These are phyloP conservation scores for Pisolithus marmoratus DNA, from an alignment of 768 basidiomycete species.

Conservation along the genomic window DNA sequence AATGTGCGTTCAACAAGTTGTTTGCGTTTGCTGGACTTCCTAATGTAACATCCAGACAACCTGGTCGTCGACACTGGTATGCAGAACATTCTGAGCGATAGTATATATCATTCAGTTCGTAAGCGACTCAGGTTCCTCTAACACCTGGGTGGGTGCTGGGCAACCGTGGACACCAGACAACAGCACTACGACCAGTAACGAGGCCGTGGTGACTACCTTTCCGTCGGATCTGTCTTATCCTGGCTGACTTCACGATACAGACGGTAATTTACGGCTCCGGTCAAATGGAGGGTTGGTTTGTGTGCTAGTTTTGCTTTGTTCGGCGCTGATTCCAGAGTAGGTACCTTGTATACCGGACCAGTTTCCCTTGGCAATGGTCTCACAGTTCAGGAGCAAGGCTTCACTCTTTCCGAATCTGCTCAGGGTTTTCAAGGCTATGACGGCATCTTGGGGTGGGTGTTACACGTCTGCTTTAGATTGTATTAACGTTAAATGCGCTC, in stretches of 20 bases:
- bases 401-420: constrained; percentile 24
- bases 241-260: constrained; percentile 40
- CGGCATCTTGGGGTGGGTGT: not conserved
- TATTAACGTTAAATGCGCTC: not conserved
- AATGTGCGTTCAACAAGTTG: constrained; percentile 30
- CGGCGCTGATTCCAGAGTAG: constrained; percentile 49
- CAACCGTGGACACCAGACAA: constrained; percentile 30
- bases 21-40: not conserved
- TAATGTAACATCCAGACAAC: constrained; percentile 28
- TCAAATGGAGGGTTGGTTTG: not conserved
- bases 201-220: not conserved
- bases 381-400: constrained; percentile 20
- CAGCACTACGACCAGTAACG: constrained; percentile 47
- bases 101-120: not conserved
- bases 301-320: constrained; percentile 53
- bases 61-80: constrained; percentile 22
- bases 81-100: constrained; percentile 48
- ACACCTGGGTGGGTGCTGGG: constrained; percentile 63
- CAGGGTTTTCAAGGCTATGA: constrained; percentile 17
- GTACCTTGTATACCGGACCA: constrained; percentile 10
- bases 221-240: no score
- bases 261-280: not conserved
- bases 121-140: constrained; percentile 40
- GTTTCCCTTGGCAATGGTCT: constrained; percentile 9
- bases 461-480: not conserved